Evolutionary conservation across 2,329 filamentous ascomycete species (phyloP).

Genomic region (Davidsoniella australis): DNA sequence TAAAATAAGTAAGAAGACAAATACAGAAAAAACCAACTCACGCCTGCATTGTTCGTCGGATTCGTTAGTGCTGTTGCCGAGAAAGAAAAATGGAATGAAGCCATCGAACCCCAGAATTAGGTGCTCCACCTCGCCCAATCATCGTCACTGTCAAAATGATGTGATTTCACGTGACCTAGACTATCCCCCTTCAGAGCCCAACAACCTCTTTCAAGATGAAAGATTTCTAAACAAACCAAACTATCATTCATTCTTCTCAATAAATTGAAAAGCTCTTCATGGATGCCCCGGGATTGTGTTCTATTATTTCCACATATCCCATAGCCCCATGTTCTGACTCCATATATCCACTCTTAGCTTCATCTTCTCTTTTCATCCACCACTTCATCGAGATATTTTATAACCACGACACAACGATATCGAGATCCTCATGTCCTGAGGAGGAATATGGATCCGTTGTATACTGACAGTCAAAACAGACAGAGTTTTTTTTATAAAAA

Average conservation of each 20-base stretch:
- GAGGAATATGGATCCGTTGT: background rate
- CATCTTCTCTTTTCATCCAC: background rate
- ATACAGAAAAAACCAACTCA: background rate
- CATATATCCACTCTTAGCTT: slow-evolving; percentile 5
- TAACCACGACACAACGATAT: background rate
- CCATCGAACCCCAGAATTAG: slow-evolving; percentile 2
- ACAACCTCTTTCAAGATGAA: background rate
- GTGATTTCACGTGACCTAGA: slow-evolving; percentile 13
- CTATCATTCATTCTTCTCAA: background rate
- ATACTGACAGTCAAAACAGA: background rate
- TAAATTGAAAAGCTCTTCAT: background rate
- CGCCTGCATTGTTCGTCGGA: no score
- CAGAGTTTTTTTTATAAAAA: background rate
- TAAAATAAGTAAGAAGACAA: background rate
- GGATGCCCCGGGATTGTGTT: slow-evolving; percentile 6
- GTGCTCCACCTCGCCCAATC: slow-evolving; percentile 11
- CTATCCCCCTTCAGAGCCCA: background rate
- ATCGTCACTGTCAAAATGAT: slow-evolving; percentile 7
- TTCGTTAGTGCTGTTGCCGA: no score
- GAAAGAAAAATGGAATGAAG: background rate
- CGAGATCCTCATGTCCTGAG: background rate
- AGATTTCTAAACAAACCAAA: background rate
- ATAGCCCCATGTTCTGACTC: background rate
- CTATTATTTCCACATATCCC: slow-evolving; percentile 12
- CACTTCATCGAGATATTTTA: background rate